A percentile compares a stretch with the other conserved stretches of the same genome.
These are phyloP conservation scores for Lepidium didymum DNA, from an alignment of 345 rosid genomes.

Conservation along the genomic window DNA sequence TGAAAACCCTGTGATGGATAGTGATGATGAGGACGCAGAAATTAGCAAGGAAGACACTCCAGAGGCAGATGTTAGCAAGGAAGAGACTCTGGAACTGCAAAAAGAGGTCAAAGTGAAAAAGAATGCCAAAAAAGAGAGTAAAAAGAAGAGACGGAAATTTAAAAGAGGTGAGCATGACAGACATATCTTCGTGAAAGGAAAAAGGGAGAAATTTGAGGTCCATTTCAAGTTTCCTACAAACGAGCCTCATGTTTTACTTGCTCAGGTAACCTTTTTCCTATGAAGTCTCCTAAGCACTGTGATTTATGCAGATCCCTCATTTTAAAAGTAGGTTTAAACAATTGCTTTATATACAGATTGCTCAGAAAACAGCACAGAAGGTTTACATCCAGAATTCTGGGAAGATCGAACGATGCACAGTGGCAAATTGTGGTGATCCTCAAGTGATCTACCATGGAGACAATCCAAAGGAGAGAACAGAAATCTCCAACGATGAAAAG, in stretches of 20 bases:
- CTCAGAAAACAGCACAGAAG: constrained; percentile 71
- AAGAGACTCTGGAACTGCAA: constrained; percentile 8
- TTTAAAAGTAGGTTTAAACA: background rate
- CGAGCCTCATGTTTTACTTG: constrained; percentile 80
- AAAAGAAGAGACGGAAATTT: constrained; percentile 30
- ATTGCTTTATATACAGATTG: constrained; percentile 41
- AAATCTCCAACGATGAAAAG: constrained; percentile 45
- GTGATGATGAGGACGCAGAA: constrained; percentile 33
- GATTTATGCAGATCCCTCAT: background rate
- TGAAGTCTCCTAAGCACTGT: background rate
- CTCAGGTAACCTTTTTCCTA: constrained; percentile 52
- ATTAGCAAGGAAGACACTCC: constrained; percentile 28
- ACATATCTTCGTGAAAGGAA: constrained; percentile 35
- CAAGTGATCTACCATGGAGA: constrained; percentile 80
- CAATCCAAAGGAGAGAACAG: constrained; percentile 59
- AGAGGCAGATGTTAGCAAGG: constrained; percentile 27
- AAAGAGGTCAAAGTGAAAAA: constrained; percentile 15
- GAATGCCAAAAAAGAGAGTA: constrained; percentile 22
- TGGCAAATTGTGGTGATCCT: constrained; percentile 45
- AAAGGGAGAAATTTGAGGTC: constrained; percentile 53
- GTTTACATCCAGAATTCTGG: constrained; percentile 81
- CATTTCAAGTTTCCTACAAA: constrained; percentile 48
- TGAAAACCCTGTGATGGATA: constrained; percentile 29
- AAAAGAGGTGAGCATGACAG: constrained; percentile 34
- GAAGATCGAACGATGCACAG: constrained; percentile 58